Evolutionary conservation across 2,329 filamentous ascomycete species (phyloP).

Genomic region (Sporothrix mexicana): DNA sequence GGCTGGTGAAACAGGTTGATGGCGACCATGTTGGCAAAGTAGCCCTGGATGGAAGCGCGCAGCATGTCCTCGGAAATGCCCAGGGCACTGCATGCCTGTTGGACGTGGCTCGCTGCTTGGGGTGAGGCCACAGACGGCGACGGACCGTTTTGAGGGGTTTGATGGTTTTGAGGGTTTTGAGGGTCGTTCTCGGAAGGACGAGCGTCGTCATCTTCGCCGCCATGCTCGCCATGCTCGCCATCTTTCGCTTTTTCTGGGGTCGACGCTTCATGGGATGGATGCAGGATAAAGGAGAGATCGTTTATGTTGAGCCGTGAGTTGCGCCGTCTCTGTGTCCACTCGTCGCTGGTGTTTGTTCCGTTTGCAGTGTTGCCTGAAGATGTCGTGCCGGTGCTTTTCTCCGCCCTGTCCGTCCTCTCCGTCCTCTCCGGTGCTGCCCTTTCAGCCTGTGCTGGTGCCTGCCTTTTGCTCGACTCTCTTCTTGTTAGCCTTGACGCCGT

Average conservation of each 20-base stretch:
- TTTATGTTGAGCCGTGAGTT: conserved; percentile 29
- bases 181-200: not conserved
- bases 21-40: conserved; percentile 31
- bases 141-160: not conserved
- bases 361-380: not conserved
- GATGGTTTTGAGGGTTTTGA: too few species aligned
- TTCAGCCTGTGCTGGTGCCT: not conserved
- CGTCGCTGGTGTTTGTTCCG: not conserved
- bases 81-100: conserved; percentile 10
- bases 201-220: not conserved
- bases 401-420: not conserved
- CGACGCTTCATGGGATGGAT: conserved; percentile 27
- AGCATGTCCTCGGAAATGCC: conserved; percentile 12
- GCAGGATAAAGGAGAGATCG: conserved; percentile 29
- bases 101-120: not conserved
- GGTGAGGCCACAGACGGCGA: not conserved
- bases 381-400: not conserved
- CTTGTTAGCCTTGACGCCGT: too few species aligned
- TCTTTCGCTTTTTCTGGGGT: conserved; percentile 15
- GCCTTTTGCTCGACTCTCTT: not conserved
- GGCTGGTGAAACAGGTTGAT: conserved; percentile 28
- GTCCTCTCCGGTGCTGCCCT: not conserved
- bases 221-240: not conserved
- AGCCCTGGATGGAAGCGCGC: conserved; percentile 8
- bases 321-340: conserved; percentile 25